A percentile compares a stretch with the other conserved stretches of the same genome.
These are phyloP conservation scores for Xylariaceae sp. DNA, from an alignment of 2,329 filamentous ascomycete genomes.

Conservation along the genomic window DNA sequence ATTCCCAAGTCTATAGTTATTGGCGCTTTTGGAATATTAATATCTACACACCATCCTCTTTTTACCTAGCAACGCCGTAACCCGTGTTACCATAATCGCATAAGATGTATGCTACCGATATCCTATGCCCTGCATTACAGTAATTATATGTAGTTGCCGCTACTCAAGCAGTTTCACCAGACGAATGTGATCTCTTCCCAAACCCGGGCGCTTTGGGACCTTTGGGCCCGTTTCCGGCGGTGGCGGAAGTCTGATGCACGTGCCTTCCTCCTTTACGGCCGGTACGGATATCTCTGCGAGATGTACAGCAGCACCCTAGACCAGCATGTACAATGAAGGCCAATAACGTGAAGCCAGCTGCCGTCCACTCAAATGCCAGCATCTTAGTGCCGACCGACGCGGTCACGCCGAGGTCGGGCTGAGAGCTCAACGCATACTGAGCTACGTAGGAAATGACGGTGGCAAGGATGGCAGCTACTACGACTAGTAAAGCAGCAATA, in stretches of 20 bases:
- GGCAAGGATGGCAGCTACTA: slow-evolving; percentile 74
- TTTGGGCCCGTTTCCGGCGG: slow-evolving; percentile 9
- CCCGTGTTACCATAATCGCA: too few species aligned
- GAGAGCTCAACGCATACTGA: slow-evolving; percentile 73
- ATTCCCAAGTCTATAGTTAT: too few species aligned
- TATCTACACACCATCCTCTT: too few species aligned
- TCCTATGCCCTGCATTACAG: neutral
- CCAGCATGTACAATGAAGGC: slow-evolving; percentile 76
- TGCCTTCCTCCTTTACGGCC: slow-evolving; percentile 41
- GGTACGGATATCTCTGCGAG: slow-evolving; percentile 56
- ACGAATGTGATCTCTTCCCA: slow-evolving; percentile 14
- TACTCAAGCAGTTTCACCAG: neutral
- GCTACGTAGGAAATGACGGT: slow-evolving; percentile 87
- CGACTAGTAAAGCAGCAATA: slow-evolving; percentile 69
- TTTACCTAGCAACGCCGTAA: too few species aligned
- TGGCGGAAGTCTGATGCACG: slow-evolving; percentile 15
- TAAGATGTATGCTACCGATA: neutral
- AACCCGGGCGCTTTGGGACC: slow-evolving; percentile 15
- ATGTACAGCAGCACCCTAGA: slow-evolving; percentile 78
- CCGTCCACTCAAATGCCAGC: slow-evolving; percentile 91
- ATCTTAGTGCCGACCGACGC: slow-evolving; percentile 74
- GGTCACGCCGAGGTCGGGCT: slow-evolving; percentile 76
- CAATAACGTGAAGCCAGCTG: slow-evolving; percentile 67
- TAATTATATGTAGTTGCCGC: neutral
- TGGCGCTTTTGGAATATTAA: too few species aligned